Evolutionary conservation across 306 rosid species (phyloP).

Genomic region (Glycine tomentella): DNA sequence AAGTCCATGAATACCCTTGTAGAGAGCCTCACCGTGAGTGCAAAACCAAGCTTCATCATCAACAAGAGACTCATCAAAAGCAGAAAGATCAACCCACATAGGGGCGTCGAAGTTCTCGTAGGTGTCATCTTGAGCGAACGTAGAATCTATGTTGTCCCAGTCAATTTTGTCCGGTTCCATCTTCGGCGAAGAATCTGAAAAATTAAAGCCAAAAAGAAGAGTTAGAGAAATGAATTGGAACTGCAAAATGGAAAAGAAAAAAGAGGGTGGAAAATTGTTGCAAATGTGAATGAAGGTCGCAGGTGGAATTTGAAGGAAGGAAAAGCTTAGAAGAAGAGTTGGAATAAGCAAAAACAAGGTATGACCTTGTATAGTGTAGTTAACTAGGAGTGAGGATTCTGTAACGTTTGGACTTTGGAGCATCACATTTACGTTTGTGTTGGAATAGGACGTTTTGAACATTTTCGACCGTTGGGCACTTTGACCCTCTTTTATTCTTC

Average conservation of each 20-base stretch:
- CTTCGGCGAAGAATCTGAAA: constrained; percentile 25
- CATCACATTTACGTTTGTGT: constrained; percentile 9
- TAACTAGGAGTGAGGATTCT: constrained; percentile 1
- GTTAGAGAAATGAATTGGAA: constrained; percentile 28
- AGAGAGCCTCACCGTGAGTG: constrained; percentile 44
- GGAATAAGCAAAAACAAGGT: constrained; percentile 3
- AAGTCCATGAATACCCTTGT: not conserved
- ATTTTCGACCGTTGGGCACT: constrained; percentile 51
- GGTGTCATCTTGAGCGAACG: constrained; percentile 49
- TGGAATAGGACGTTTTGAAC: constrained; percentile 16
- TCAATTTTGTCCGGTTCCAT: constrained; percentile 69
- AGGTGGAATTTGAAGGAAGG: not conserved
- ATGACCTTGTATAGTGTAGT: no score
- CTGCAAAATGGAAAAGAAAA: not conserved
- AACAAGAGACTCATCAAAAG: constrained; percentile 41
- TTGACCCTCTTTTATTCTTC: not conserved
- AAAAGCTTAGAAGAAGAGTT: not conserved
- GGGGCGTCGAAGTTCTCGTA: constrained; percentile 62
- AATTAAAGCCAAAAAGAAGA: constrained; percentile 1
- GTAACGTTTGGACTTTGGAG: constrained; percentile 41
- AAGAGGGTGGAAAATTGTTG: not conserved
- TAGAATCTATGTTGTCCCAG: constrained; percentile 58
- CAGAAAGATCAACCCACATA: constrained; percentile 60
- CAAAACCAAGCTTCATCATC: constrained; percentile 63
- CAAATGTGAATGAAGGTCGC: not conserved